Percentiles rank a stretch among this genome's conserved stretches.
Conservation (phyloP, 768 basidiomycete genomes). For the Suillus lakei region DNA sequence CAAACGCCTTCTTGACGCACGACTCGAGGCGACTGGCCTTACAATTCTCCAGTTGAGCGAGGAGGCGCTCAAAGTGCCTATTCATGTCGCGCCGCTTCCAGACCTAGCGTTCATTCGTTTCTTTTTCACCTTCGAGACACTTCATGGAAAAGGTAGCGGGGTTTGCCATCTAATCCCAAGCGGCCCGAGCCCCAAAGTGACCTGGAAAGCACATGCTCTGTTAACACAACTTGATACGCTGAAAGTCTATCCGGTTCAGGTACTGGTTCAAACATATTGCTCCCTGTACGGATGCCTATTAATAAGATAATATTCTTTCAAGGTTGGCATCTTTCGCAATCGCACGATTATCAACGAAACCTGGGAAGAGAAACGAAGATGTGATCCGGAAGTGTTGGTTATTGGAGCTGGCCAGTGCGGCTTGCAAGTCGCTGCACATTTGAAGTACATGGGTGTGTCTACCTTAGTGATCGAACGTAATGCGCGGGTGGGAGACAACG, state of each 20-base stretch:
- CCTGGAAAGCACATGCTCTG: constrained; percentile 64
- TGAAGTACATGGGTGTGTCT: constrained; percentile 57
- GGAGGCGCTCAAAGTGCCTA: constrained; percentile 27
- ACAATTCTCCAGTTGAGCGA: constrained; percentile 21
- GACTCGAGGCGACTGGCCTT: constrained; percentile 31
- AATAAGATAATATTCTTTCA: neutral
- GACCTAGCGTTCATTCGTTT: constrained; percentile 63
- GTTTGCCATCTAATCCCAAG: constrained; percentile 56
- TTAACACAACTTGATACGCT: constrained; percentile 64
- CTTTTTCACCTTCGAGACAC: constrained; percentile 58
- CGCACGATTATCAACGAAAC: constrained; percentile 46
- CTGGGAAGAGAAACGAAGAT: constrained; percentile 52
- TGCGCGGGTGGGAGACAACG: constrained; percentile 52
- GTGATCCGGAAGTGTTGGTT: constrained; percentile 60
- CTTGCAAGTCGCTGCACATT: constrained; percentile 61
- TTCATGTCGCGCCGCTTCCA: constrained; percentile 46
- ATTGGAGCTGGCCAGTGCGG: constrained; percentile 73
- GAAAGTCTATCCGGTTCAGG: constrained; percentile 54
- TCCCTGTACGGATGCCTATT: neutral
- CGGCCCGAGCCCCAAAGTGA: constrained; percentile 28
- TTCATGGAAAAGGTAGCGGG: constrained; percentile 53
- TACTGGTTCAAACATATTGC: constrained; percentile 13
- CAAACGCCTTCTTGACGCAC: constrained; percentile 40
- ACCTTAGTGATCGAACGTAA: constrained; percentile 60
- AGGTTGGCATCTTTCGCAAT: constrained; percentile 46